Conservation (phyloP, 768 basidiomycete species). For the Phlegmacium glaucopus region DNA sequence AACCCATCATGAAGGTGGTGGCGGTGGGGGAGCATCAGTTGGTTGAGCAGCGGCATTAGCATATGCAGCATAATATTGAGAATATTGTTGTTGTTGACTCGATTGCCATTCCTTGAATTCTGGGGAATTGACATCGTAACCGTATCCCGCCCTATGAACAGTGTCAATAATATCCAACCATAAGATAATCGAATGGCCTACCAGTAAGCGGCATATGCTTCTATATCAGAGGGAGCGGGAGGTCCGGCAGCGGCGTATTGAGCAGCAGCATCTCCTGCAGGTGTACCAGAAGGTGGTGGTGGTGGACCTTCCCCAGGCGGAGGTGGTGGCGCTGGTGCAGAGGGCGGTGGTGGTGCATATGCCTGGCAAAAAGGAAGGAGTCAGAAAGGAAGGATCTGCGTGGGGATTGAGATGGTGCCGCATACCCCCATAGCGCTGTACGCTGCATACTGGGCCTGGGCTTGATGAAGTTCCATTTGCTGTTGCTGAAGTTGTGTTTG, state of each 20-base stretch:
- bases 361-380: conserved; percentile 23
- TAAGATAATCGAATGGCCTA: conserved; percentile 26
- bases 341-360: conserved; percentile 49
- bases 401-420: conserved; percentile 12
- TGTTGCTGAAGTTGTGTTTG: conserved; percentile 60
- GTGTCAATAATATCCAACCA: not conserved
- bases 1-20: conserved; percentile 28
- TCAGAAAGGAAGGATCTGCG: conserved; percentile 3
- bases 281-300: conserved; percentile 42
- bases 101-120: conserved; percentile 84
- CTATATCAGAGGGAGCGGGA: conserved; percentile 39
- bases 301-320: conserved; percentile 47
- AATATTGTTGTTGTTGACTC: conserved; percentile 69
- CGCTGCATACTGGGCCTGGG: conserved; percentile 76
- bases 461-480: conserved; percentile 85
- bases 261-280: conserved; percentile 43
- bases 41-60: conserved; percentile 21
- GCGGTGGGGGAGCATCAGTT: conserved; percentile 30
- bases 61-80: conserved; percentile 67
- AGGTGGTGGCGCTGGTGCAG: conserved; percentile 51
- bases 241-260: conserved; percentile 34
- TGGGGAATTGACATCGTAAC: conserved; percentile 80
- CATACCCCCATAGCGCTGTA: conserved; percentile 61
- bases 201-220: conserved; percentile 63
- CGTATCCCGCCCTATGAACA: conserved; percentile 68